Evolutionary conservation across 805 yeast species (phyloP), one percentile per base, ranked within the genome.

Genomic region (Metschnikowia borealis): DNA sequence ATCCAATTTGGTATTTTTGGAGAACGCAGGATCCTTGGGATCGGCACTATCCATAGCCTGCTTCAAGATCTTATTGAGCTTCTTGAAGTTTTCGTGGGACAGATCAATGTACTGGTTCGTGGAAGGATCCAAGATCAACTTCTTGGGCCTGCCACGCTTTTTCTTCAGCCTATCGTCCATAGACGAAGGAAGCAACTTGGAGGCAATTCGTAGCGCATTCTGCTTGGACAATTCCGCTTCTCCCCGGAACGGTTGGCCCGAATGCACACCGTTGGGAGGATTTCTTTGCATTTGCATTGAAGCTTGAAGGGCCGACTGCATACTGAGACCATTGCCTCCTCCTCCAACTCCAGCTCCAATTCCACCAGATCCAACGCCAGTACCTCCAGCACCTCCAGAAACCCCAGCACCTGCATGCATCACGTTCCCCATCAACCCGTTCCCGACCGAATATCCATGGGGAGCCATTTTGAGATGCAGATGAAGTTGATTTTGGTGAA

Each of bases 91-190:
- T 18, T 73, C 73, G 54, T 73, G 76, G 14, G 67, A 62, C 20
- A 74, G 68, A 55, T 72, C 77, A 46, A 71, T 69, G 55, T 65
- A 71, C 48, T 64, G 67, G 49, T 69, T 68, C 10, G 76, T 65
- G n/a, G 79, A 39, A 1, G 75, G 74, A 53, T 73, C 77, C 38
- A 69, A 64, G 21, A 73, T 66, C 40, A 71, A 61, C 51, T 71
- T 67, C 57, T 64, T 70, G 17, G 78, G 78, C 42, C 78, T 63
- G 7, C 78, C 78, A 45, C 77, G 59, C 53, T 67, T 66, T 52
- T 68, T 71, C 59, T 68, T 69, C 20, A 42, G 23, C 8, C 57
- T 55, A 17, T 54, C 55, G 13, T 48, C 57, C 23, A 47, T 47
- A 2, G 44, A 39, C 1, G 46, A 48, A 6, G 56, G 37, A 20